These are phyloP conservation scores for Rhodotorula taiwanensis DNA, from an alignment of 768 basidiomycete genomes.

Conservation along the genomic window DNA sequence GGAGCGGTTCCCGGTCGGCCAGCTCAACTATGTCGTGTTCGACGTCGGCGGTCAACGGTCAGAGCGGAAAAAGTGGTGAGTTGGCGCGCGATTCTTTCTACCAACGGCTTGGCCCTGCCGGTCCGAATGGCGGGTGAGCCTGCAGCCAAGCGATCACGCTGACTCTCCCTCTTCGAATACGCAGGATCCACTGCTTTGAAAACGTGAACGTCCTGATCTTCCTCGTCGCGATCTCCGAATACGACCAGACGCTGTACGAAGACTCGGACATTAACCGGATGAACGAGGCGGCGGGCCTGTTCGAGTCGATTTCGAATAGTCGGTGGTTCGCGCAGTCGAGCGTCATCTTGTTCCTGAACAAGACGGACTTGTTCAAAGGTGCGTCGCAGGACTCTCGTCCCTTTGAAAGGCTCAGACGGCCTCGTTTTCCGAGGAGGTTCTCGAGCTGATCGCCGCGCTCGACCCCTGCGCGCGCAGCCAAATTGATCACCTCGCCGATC, in stretches of 20 bases:
- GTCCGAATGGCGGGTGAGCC: no score
- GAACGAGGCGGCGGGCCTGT: slow-evolving; percentile 92
- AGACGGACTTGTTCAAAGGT: slow-evolving; percentile 68
- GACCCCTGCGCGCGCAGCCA: slow-evolving; percentile 54
- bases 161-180: neutral
- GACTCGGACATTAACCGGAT: slow-evolving; percentile 64
- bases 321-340: slow-evolving; percentile 95
- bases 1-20: slow-evolving; percentile 87
- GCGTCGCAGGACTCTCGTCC: no score
- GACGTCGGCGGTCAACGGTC: slow-evolving; percentile 84
- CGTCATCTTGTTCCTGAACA: slow-evolving; percentile 54
- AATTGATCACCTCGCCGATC: slow-evolving; percentile 74
- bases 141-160: neutral
- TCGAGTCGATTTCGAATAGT: slow-evolving; percentile 96
- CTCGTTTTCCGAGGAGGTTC: neutral
- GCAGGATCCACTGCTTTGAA: slow-evolving; percentile 79
- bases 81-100: neutral
- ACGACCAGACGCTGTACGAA: slow-evolving; percentile 78
- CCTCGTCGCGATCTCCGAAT: slow-evolving; percentile 87
- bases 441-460: no score
- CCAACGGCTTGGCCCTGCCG: no score
- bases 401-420: no score
- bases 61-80: slow-evolving; percentile 80
- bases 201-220: slow-evolving; percentile 91
- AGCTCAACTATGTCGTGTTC: slow-evolving; percentile 56